A percentile compares a stretch with the other conserved stretches of the same genome.
These are phyloP conservation scores for Wickerhamomyces sp. DNA, from an alignment of 1,139 yeast species.

Conservation along the genomic window DNA sequence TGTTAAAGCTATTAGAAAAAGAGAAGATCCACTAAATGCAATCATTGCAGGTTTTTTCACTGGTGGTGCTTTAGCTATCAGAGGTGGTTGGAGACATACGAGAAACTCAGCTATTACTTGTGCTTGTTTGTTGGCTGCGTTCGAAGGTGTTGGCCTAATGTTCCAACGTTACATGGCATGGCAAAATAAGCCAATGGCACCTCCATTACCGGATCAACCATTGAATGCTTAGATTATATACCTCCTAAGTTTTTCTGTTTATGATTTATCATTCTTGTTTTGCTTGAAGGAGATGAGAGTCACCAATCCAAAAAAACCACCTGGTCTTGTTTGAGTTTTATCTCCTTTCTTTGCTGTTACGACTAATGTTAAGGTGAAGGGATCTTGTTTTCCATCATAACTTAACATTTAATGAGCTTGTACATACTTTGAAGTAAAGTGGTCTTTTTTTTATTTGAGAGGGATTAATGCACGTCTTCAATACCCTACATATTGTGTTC, in stretches of 20 bases:
- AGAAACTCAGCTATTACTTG: conserved; percentile 96
- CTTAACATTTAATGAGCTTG: not conserved
- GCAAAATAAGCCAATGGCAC: conserved; percentile 78
- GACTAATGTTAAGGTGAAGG: not conserved
- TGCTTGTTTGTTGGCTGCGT: conserved; percentile 93
- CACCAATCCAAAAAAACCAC: no score
- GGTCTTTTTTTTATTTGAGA: not conserved
- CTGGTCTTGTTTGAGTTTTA: not conserved
- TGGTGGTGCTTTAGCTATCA: conserved; percentile 95
- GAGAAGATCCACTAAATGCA: conserved; percentile 99
- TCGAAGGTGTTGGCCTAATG: conserved; percentile 98
- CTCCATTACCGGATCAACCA: conserved; percentile 63
- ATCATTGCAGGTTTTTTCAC: conserved; percentile 97
- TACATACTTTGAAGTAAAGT: not conserved
- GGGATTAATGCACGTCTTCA: not conserved
- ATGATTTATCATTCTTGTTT: not conserved
- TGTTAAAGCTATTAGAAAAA: conserved; percentile 89
- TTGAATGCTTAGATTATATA: conserved; percentile 6
- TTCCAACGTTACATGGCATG: conserved; percentile 86
- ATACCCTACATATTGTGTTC: not conserved
- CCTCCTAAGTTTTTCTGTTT: not conserved
- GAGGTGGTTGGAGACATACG: conserved; percentile 98
- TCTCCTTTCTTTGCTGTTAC: not conserved
- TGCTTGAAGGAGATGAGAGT: no score
- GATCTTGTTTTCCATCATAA: not conserved